Evolutionary conservation across 1,284 basidiomycete species (phyloP).

Genomic region (Naganishia sp.): DNA sequence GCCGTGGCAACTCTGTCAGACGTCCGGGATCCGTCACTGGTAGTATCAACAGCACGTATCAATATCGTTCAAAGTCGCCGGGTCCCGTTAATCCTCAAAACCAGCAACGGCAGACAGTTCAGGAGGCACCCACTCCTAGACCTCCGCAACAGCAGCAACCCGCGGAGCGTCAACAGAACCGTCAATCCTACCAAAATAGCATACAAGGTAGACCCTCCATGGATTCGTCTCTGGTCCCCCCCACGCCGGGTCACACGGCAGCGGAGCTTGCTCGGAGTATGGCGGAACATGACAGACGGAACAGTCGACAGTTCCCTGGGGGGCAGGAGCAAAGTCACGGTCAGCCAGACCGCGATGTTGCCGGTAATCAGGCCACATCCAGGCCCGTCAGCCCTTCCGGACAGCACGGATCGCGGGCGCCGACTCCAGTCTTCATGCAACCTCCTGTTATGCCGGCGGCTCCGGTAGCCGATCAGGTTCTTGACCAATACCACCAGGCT

Average conservation of each 20-base stretch:
- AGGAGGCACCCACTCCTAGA: not conserved
- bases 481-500: slow-evolving; percentile 76
- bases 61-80: slow-evolving; percentile 31
- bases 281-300: slow-evolving; percentile 51
- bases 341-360: slow-evolving; percentile 64
- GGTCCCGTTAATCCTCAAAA: slow-evolving; percentile 16
- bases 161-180: slow-evolving; percentile 6
- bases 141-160: slow-evolving; percentile 9
- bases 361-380: slow-evolving; percentile 70
- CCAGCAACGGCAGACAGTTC: slow-evolving; percentile 11
- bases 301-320: slow-evolving; percentile 38
- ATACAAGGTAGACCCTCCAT: slow-evolving; percentile 33
- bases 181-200: slow-evolving; percentile 35
- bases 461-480: slow-evolving; percentile 66
- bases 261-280: slow-evolving; percentile 52
- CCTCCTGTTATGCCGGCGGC: slow-evolving; percentile 60
- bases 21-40: slow-evolving; percentile 42
- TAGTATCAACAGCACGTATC: slow-evolving; percentile 32
- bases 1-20: slow-evolving; percentile 48
- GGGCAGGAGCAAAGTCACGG: slow-evolving; percentile 54
- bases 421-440: slow-evolving; percentile 67
- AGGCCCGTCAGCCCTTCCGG: slow-evolving; percentile 60
- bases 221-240: slow-evolving; percentile 52
- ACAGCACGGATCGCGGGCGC: slow-evolving; percentile 46
- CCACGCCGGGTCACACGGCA: slow-evolving; percentile 53